Evolutionary conservation across 805 yeast species (phyloP).

Genomic region (Lipomyces sp.): DNA sequence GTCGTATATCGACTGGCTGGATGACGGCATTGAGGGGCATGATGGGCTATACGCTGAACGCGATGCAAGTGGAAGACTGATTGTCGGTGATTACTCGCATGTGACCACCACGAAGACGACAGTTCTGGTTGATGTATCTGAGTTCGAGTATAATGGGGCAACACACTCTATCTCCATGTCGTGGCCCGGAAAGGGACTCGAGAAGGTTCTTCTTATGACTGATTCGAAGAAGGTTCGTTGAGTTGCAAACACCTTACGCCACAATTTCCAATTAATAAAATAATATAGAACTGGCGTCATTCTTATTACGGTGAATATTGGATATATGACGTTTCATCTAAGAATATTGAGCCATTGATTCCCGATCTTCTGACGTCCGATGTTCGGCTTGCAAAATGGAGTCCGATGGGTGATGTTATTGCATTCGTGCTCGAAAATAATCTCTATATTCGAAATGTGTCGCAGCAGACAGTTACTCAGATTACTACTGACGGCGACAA

Average conservation of each 20-base stretch:
- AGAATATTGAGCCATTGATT: conserved; percentile 45
- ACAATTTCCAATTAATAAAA: not conserved
- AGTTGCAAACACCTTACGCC: not conserved
- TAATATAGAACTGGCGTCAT: conserved; percentile 63
- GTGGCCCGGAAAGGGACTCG: conserved; percentile 34
- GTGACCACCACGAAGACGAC: conserved; percentile 22
- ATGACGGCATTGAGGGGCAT: conserved; percentile 36
- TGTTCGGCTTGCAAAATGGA: conserved; percentile 68
- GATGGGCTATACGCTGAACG: conserved; percentile 35
- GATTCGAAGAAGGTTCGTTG: conserved; percentile 46
- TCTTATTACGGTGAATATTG: conserved; percentile 67
- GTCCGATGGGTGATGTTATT: conserved; percentile 69
- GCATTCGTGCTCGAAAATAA: conserved; percentile 74
- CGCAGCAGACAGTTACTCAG: conserved; percentile 49
- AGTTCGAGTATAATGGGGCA: conserved; percentile 22
- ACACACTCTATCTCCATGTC: conserved; percentile 17
- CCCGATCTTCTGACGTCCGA: conserved; percentile 38
- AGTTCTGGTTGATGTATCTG: conserved; percentile 21
- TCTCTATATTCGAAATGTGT: conserved; percentile 60
- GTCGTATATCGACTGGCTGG: conserved; percentile 30
- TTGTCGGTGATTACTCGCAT: conserved; percentile 35
- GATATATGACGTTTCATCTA: conserved; percentile 57
- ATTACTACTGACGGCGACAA: conserved; percentile 71
- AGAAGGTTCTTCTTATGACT: conserved; percentile 60
- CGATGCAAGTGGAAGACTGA: conserved; percentile 21